Evolutionary conservation across 192 early-diverging fungal genomes (phyloP), one percentile per base, ranked within the genome.

Genomic region (Coemansia sp.): DNA sequence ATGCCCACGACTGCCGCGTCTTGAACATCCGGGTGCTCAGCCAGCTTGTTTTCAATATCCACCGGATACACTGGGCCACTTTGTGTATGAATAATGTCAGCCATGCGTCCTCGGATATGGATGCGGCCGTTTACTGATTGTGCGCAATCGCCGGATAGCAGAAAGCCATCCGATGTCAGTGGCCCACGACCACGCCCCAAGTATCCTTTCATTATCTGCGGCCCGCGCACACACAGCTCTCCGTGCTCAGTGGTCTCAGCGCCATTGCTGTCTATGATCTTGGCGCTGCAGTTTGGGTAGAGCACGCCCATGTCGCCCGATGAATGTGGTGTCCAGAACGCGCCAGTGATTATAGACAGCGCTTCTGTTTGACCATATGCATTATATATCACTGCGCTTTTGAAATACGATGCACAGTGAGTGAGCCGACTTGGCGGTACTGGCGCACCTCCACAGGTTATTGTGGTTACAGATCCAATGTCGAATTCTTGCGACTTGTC

Each of bases 81-180:
- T 29, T 90, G 87, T 82, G 93, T 92, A 65, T 95, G 91, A 71
- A 95, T 92, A 22, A 96, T 69, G 59, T 95, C 93, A 62, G 90
- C 92, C 12, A 92, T 49, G 1, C 95, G 88, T 54, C 90, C 89
- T 9, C 82, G 69, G 17, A 88, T 74, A 72, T 67, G 87, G 56
- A 89, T 83, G 29, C 84, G 49, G 8, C 88, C 90, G 17, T 90
- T 59, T 62, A 86, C 84, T 7, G 87, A 69, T 1, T 79, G 50
- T 7, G 83, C 93, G 50, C 93, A 77, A 71, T 98, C 96, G 19
- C 90, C 90, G 3, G 90, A 93, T 38, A 86, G 87, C 43, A 95
- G 66, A 75, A 85, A 97, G 0, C 93, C 92, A 29, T 93, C 91
- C 0, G 55, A 24, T 54, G 84, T 85, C 56, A 93, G 80, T 0